Evolutionary conservation across 768 basidiomycete genomes (phyloP), one percentile per base, ranked within the genome.

Genomic region (Tulasnella sp.): DNA sequence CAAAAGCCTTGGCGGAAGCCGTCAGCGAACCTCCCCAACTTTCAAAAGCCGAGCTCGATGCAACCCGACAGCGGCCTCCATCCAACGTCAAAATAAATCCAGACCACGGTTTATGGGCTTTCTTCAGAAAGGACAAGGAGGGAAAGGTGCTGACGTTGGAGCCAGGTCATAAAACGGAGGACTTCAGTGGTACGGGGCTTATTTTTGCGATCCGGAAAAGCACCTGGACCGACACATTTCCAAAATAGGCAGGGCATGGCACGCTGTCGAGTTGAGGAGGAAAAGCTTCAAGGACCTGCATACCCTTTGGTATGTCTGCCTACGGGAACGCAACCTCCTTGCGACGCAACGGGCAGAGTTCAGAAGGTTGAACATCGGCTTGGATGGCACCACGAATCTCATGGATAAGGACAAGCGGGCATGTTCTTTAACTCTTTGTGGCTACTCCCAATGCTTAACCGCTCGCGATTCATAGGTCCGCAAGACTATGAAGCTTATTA

Each of bases 401-500:
- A 69, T 74, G 75, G 71, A 79, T 13, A 79, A 79, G 40, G 79
- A 80, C 67, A 37, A 74, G 48, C 67, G 80, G 73, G 78, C 61
- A 78, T 37, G 69, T 32, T 9, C 44, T 46, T 71, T 32, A 35
- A 35, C 3, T 67, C 48, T 69, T 70, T 69, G n/a, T 35, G 40
- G 73, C 55, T 29, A 6, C 5, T 75, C 67, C n/a, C 79, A 10
- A 32, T 75, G 18, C 23, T 37, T 44, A 57, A 51, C 57, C 29
- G 29, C 18, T 18, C 29, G 20, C 23, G 40, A 20, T 71, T n/a
- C 42, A 13, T 80, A 98, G 95, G 92, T 91, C 84, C 92, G 93
- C 29, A 97, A 96, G 86, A 92, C 94, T 26, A 97, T 98, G 95
- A 95, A 94, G n/a, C 91, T 94, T 26, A 95, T 99, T 84, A 99